These are phyloP conservation scores for Collariella sp. DNA, from an alignment of 495 filamentous ascomycete genomes.

Conservation along the genomic window DNA sequence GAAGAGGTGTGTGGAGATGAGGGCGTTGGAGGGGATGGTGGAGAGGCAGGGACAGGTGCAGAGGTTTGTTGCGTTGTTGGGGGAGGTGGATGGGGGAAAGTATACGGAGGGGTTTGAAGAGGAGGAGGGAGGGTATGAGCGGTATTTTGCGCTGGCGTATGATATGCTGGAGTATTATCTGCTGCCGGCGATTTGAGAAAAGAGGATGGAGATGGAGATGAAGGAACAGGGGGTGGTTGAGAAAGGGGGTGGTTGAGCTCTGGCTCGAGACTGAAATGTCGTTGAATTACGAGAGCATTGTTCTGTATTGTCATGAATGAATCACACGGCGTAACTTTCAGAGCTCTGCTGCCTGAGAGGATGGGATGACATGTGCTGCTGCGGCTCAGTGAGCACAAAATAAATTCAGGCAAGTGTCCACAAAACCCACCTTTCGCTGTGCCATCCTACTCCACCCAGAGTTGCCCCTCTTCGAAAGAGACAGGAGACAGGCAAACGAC, in stretches of 20 bases:
- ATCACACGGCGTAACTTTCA: neutral
- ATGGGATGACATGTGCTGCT: neutral
- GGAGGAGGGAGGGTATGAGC: neutral
- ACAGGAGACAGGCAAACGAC: neutral
- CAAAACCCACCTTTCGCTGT: slow-evolving; percentile 15
- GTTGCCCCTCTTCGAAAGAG: neutral
- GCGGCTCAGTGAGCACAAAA: slow-evolving; percentile 12
- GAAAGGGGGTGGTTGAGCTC: no score
- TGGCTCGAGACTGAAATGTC: neutral
- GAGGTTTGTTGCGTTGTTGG: slow-evolving; percentile 29
- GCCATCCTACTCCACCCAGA: neutral
- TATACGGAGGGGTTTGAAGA: slow-evolving; percentile 14
- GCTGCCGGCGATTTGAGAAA: slow-evolving; percentile 30
- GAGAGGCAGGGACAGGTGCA: slow-evolving; percentile 13
- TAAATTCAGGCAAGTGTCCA: slow-evolving; percentile 10
- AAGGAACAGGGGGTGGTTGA: no score
- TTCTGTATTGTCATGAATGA: neutral
- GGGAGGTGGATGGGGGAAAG: slow-evolving; percentile 26
- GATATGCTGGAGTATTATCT: slow-evolving; percentile 40
- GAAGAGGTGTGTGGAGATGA: slow-evolving; percentile 41
- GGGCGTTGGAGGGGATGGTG: slow-evolving; percentile 39
- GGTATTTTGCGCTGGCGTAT: slow-evolving; percentile 36
- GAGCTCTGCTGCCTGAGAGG: neutral
- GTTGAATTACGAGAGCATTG: neutral
- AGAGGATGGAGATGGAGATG: neutral